Evolutionary conservation across 805 yeast species (phyloP), one percentile per base, ranked within the genome.

Genomic region (Kodamaea sagamina): DNA sequence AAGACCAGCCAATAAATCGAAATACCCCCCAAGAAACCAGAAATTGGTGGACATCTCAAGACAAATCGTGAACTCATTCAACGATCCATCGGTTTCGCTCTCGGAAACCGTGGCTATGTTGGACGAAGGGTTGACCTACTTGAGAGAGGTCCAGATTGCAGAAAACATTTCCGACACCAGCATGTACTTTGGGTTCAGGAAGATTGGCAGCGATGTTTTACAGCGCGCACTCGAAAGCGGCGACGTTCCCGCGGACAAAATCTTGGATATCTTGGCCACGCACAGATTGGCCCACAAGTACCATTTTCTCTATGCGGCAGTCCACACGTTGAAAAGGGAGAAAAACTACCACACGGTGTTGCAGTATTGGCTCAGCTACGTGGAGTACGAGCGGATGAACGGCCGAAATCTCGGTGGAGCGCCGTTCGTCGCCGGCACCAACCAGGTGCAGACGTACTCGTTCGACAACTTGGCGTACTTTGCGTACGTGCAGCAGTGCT

Each of bases 51-150:
- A 69, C 44, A 65, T 71, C 27, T 47, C 63, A 10, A 49, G 49
- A 8, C 74, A 69, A 48, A 57, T 71, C 35, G 42, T 47, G 7
- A 44, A 47, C 4, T 55, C 68, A 1, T 58, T 65, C 22, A 47
- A 52, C 12, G 44, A 54, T 6, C 17, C 51, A 4, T 38, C 43
- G 11, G 29, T 36, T 8, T 59, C 57, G 27, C 47, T 65, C 21
- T 24, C 48, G 8, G 75, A 69, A 39, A 51, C 65, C 12, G 44
- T 60, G 18, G 70, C 63, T 24, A 69, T 71, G 36, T 60, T 68
- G 39, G 71, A 68, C 35, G 75, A 71, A 48, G 75, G 74, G 2
- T 50, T 69, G 22, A 46, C 62, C 19, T 71, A 65, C 48, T 54
- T 71, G 44, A 52, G 72, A 28, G 70, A 68, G 36, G 56, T 69